These are phyloP conservation scores for Aspergillus sp. DNA, from an alignment of 2,329 filamentous ascomycete genomes.

Conservation along the genomic window DNA sequence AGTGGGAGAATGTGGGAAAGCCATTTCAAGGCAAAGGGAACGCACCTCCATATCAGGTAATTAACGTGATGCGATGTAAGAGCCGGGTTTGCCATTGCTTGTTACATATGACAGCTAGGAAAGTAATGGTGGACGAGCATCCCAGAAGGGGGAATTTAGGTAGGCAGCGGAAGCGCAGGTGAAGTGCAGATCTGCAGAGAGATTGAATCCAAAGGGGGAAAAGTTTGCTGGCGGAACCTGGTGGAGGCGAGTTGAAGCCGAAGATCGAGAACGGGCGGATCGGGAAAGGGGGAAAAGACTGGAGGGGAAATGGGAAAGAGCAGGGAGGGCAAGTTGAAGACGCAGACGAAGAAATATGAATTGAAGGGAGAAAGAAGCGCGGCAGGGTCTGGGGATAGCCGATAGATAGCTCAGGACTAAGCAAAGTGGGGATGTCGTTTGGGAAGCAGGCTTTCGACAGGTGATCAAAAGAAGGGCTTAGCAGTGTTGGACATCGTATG, in stretches of 20 bases:
- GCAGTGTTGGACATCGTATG: conserved; percentile 13
- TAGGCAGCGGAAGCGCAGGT: conserved; percentile 8
- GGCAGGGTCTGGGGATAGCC: conserved; percentile 11
- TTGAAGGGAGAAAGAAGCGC: conserved; percentile 10
- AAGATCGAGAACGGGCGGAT: conserved; percentile 11
- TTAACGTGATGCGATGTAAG: conserved; percentile 62
- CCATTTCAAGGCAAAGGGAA: conserved; percentile 12
- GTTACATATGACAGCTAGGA: conserved; percentile 43
- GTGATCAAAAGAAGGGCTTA: conserved; percentile 18
- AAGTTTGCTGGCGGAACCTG: not conserved
- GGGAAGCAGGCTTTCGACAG: not conserved
- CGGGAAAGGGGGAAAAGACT: conserved; percentile 6
- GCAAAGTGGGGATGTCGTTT: conserved; percentile 7
- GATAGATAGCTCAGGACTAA: conserved; percentile 7
- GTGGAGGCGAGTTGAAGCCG: not conserved
- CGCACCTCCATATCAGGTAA: conserved; percentile 68
- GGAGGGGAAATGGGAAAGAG: conserved; percentile 1
- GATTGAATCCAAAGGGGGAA: conserved; percentile 5
- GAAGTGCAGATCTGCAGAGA: not conserved
- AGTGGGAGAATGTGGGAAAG: conserved; percentile 15
- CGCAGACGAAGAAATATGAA: conserved; percentile 9
- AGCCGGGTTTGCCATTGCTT: conserved; percentile 45
- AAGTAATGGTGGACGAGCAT: conserved; percentile 27
- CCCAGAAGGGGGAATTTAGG: conserved; percentile 21
- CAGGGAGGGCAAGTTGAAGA: not conserved